Evolutionary conservation across 352 stramenopile genomes (phyloP).

Genomic region (Globisporangium cystogenes): DNA sequence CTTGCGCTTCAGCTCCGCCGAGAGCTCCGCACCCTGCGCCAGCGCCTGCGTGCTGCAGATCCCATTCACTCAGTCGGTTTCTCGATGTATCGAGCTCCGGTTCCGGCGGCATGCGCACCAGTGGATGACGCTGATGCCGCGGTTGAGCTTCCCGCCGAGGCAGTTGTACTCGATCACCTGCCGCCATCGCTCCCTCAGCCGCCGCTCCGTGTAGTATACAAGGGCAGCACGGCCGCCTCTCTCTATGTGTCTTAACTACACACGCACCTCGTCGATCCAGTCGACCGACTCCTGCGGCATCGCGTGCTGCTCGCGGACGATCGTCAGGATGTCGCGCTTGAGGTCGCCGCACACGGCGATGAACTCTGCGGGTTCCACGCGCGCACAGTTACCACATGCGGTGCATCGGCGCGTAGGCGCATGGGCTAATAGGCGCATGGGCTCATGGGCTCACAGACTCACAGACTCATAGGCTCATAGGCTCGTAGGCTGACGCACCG

Average conservation of each 20-base stretch:
- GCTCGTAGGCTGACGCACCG: conserved; percentile 15
- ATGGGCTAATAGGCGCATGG: not conserved
- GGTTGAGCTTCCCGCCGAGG: conserved; percentile 97
- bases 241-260: too few relatives aligned
- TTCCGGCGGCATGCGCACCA: conserved; percentile 26
- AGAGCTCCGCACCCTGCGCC: conserved; percentile 33
- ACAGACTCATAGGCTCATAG: not conserved
- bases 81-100: too few relatives aligned
- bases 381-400: not conserved
- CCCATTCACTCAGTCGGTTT: not conserved
- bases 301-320: conserved; percentile 51
- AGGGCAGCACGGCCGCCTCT: too few relatives aligned
- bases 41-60: conserved; percentile 53
- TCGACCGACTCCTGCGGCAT: conserved; percentile 78
- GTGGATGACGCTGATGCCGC: conserved; percentile 94
- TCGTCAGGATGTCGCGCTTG: conserved; percentile 72
- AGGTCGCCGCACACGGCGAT: conserved; percentile 64
- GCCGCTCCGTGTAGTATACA: too few relatives aligned
- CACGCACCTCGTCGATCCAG: conserved; percentile 52
- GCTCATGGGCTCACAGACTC: not conserved
- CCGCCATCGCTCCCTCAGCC: not conserved
- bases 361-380: conserved; percentile 45
- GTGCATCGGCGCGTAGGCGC: too few relatives aligned
- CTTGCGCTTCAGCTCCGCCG: conserved; percentile 67
- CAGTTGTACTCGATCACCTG: conserved; percentile 96